Conservation (phyloP, 2,329 filamentous ascomycete genomes). For the Fusarium pseudocircinatum region DNA sequence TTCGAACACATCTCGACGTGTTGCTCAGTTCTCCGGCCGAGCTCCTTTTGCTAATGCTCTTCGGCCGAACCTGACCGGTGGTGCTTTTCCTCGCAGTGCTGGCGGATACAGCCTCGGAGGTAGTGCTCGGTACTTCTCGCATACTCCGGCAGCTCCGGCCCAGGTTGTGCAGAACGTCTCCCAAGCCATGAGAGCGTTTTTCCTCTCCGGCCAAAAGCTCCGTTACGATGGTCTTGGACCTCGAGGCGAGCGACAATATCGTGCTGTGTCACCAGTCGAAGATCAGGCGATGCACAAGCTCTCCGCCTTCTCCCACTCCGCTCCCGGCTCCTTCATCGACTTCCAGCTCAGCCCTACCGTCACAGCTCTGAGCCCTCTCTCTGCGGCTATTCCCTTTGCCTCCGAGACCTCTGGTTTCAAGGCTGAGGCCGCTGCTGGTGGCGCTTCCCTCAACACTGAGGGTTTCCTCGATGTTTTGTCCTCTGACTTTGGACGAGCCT, state of each 20-base stretch:
- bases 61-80: constrained; percentile 90
- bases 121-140: constrained; percentile 88
- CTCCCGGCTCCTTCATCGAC: constrained; percentile 84
- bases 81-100: constrained; percentile 82
- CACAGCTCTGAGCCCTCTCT: constrained; percentile 82
- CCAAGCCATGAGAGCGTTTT: constrained; percentile 89
- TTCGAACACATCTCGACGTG: constrained; percentile 60
- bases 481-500: constrained; percentile 84
- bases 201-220: constrained; percentile 88
- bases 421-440: constrained; percentile 51
- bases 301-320: constrained; percentile 62
- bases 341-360: constrained; percentile 90
- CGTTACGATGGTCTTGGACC: constrained; percentile 82
- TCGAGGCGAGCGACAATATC: constrained; percentile 81
- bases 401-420: constrained; percentile 56
- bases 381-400: constrained; percentile 61
- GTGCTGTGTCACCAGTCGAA: constrained; percentile 77
- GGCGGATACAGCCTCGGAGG: constrained; percentile 85
- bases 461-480: constrained; percentile 87
- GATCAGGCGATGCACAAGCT: constrained; percentile 77
- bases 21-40: constrained; percentile 73
- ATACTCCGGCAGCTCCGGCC: constrained; percentile 83
- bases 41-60: constrained; percentile 90
- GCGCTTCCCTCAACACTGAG: constrained; percentile 78
- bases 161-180: constrained; percentile 97